Conservation (phyloP, 2,329 filamentous ascomycete genomes). For the Fusarium albidum region DNA sequence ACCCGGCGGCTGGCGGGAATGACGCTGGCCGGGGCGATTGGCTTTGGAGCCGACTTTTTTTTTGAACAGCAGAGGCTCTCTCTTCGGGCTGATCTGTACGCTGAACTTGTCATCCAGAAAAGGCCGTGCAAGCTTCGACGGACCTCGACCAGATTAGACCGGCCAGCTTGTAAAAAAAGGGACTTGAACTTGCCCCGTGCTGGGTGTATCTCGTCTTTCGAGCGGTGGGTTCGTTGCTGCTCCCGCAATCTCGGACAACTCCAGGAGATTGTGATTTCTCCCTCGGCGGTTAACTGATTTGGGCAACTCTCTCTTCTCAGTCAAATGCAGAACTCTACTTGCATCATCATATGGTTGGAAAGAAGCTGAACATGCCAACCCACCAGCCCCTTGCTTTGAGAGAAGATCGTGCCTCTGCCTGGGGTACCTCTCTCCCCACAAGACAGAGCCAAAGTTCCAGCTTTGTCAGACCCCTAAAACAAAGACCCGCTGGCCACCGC, state of each 20-base stretch:
- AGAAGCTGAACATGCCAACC: not conserved
- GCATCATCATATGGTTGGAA: not conserved
- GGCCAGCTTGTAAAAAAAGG: constrained; percentile 8
- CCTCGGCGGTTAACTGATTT: constrained; percentile 7
- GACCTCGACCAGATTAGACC: not conserved
- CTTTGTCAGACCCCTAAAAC: not conserved
- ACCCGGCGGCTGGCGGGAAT: constrained; percentile 22
- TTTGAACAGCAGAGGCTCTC: constrained; percentile 25
- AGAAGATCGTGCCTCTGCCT: no score
- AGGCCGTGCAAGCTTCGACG: not conserved
- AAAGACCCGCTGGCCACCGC: constrained; percentile 12
- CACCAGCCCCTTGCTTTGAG: not conserved
- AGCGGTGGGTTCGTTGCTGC: constrained; percentile 11
- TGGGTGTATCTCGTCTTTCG: constrained; percentile 5
- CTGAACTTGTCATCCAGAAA: not conserved
- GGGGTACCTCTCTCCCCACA: not conserved
- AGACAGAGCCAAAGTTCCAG: constrained; percentile 10
- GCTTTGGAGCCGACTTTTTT: constrained; percentile 23
- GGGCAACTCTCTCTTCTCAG: not conserved
- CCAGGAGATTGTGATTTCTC: constrained; percentile 14
- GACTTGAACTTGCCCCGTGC: constrained; percentile 19
- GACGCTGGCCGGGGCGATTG: constrained; percentile 22
- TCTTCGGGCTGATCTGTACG: not conserved
- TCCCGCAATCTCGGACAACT: constrained; percentile 30
- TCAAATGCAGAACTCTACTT: constrained; percentile 1